These are phyloP conservation scores for Apophysomyces trapeziformis DNA, from an alignment of 371 early-diverging fungal genomes.

Conservation along the genomic window DNA sequence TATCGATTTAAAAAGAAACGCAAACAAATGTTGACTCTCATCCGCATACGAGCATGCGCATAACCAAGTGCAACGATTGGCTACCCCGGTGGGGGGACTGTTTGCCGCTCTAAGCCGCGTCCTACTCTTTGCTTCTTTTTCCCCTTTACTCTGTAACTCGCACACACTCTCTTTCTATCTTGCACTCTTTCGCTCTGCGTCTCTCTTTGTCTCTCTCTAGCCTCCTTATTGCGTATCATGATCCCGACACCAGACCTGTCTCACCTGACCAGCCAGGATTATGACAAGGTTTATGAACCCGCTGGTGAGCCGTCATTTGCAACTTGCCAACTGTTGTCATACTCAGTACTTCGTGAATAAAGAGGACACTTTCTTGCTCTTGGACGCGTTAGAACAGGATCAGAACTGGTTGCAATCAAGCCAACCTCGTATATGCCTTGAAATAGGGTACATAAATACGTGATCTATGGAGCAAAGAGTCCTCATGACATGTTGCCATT, in stretches of 20 bases:
- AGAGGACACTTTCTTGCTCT: constrained; percentile 92
- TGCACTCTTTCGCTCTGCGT: too few relatives aligned
- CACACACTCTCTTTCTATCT: too few relatives aligned
- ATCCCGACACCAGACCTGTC: constrained; percentile 78
- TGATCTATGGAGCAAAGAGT: background rate
- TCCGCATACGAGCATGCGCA: constrained; percentile 9
- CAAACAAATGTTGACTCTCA: constrained; percentile 3
- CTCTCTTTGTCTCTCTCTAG: background rate
- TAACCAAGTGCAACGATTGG: background rate
- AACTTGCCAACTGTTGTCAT: background rate
- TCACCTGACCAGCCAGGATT: constrained; percentile 72
- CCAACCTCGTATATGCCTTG: constrained; percentile 75
- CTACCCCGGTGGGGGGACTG: background rate
- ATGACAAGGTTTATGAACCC: constrained; percentile 84
- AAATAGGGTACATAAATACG: constrained; percentile 72
- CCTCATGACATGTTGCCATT: background rate
- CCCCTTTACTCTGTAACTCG: too few relatives aligned
- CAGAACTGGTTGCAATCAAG: constrained; percentile 48
- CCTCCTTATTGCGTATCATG: constrained; percentile 38
- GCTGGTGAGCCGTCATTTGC: constrained; percentile 58
- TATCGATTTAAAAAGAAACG: constrained; percentile 12
- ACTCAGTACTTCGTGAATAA: constrained; percentile 5
- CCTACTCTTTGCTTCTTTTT: background rate
- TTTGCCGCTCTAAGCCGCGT: constrained; percentile 13
- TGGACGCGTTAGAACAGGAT: constrained; percentile 92